phyloP scores from a whole-genome alignment of 2,329 filamentous ascomycete genomes.

The Penicillium nordicum region DNA sequence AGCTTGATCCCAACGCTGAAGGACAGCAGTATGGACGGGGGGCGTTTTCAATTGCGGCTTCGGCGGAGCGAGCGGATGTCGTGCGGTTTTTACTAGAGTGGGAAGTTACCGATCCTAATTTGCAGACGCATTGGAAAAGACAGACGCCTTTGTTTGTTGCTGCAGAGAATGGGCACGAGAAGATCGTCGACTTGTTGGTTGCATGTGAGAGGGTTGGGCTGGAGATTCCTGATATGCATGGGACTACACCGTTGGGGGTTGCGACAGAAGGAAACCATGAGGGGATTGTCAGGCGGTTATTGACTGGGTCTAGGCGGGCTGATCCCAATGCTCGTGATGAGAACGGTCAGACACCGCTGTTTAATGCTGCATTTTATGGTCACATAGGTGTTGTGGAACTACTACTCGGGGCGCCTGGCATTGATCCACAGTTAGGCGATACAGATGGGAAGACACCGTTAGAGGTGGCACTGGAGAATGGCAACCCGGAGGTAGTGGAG shows the following conservation, averaged over 20 bases:
- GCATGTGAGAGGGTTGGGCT: constrained; percentile 14
- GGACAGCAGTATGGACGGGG: constrained; percentile 15
- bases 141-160: constrained; percentile 20
- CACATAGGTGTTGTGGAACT: constrained; percentile 12
- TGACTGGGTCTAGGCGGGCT: constrained; percentile 8
- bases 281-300: constrained; percentile 8
- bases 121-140: constrained; percentile 19
- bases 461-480: neutral
- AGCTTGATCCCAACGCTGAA: constrained; percentile 19
- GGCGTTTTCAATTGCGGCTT: constrained; percentile 20
- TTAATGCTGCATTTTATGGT: constrained; percentile 16
- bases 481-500: neutral
- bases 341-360: constrained; percentile 18
- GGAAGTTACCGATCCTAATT: constrained; percentile 20
- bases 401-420: constrained; percentile 12
- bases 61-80: constrained; percentile 12
- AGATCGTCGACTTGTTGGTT: constrained; percentile 14
- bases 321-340: constrained; percentile 18
- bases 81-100: constrained; percentile 15
- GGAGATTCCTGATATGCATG: constrained; percentile 17
- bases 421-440: constrained; percentile 7
- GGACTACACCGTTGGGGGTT: constrained; percentile 19
- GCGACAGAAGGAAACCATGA: constrained; percentile 10
- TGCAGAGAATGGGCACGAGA: constrained; percentile 8
- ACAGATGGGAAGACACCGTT: constrained; percentile 1